phyloP scores from a whole-genome alignment of 164 flowering plant genomes.

The Stephania japonica region DNA sequence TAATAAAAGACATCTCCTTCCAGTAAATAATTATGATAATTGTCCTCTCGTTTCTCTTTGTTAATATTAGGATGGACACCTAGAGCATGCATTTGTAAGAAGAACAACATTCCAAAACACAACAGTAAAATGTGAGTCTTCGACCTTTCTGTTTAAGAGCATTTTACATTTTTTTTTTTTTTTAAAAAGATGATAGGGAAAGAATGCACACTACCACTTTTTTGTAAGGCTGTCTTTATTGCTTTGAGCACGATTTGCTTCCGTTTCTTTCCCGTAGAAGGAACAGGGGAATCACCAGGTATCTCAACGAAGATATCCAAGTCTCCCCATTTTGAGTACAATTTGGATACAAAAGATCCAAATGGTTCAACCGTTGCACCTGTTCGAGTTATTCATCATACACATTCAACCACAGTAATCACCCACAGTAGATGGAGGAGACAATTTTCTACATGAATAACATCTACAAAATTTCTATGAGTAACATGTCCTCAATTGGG shows the following conservation, averaged over 20 bases:
- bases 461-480: background rate
- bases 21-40: background rate
- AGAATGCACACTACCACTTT: constrained; percentile 35
- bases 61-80: background rate
- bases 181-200: background rate
- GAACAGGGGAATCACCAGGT: constrained; percentile 34
- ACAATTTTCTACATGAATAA: background rate
- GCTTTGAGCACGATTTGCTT: constrained; percentile 47
- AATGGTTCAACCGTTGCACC: constrained; percentile 92
- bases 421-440: background rate
- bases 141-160: background rate
- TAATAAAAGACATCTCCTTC: background rate
- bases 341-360: constrained; percentile 87
- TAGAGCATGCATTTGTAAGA: background rate
- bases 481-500: background rate
- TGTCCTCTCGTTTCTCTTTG: background rate
- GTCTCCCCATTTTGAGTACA: constrained; percentile 81
- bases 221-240: constrained; percentile 37
- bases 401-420: background rate
- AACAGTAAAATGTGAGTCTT: background rate
- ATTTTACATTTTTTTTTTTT: no score
- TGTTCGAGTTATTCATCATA: constrained; percentile 21
- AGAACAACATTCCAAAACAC: background rate
- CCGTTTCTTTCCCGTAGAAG: constrained; percentile 43
- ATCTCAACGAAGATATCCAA: constrained; percentile 81